Conservation (phyloP, 148 eudicot species). For the Rhododendron molle region DNA sequence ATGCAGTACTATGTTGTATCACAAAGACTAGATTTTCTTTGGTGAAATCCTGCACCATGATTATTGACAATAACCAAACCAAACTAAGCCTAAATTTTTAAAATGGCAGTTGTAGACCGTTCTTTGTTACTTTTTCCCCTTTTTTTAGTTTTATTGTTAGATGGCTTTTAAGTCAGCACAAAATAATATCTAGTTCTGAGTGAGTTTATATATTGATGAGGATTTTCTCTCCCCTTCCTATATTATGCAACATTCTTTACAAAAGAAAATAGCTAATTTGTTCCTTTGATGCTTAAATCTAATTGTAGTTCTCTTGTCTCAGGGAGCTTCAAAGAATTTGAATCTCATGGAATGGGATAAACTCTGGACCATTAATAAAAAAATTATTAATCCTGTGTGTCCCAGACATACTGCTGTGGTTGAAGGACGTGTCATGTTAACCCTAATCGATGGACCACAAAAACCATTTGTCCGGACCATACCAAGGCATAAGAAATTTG, state of each 20-base stretch:
- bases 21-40: neutral
- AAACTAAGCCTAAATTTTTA: neutral
- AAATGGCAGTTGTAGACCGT: neutral
- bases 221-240: neutral
- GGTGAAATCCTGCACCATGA: neutral
- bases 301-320: conserved; percentile 10
- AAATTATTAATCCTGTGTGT: conserved; percentile 86
- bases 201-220: neutral
- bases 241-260: neutral
- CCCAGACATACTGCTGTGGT: conserved; percentile 87
- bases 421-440: conserved; percentile 63
- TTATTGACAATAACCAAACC: neutral
- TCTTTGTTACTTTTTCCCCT: neutral
- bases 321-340: conserved; percentile 97
- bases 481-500: conserved; percentile 85
- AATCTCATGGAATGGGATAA: conserved; percentile 99
- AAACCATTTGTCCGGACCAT: conserved; percentile 66
- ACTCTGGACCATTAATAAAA: conserved; percentile 94
- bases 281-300: neutral
- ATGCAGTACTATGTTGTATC: neutral
- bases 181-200: neutral
- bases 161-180: neutral
- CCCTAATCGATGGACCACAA: conserved; percentile 77
- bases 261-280: neutral
- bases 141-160: neutral